phyloP scores from a whole-genome alignment of 2,329 filamentous ascomycete species.

The Phaeoacremonium minimum region DNA sequence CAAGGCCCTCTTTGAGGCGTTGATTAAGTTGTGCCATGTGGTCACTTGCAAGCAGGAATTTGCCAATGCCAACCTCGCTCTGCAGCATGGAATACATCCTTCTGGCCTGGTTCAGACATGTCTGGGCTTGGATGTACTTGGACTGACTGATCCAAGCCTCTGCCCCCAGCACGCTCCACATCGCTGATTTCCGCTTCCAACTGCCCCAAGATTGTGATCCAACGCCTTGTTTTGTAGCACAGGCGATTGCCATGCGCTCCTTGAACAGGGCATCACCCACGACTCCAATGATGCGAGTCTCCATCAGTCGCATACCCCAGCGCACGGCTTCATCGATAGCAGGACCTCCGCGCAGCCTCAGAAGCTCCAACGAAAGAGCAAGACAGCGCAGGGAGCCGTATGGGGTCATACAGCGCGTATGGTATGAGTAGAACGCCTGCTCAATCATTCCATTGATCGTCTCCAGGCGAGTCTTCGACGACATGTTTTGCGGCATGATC shows the following conservation, averaged over 20 bases:
- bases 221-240: conserved; percentile 66
- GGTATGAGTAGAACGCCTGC: conserved; percentile 86
- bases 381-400: conserved; percentile 79
- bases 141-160: conserved; percentile 78
- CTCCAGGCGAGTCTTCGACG: conserved; percentile 74
- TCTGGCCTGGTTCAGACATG: conserved; percentile 68
- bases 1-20: conserved; percentile 42
- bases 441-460: conserved; percentile 84
- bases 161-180: conserved; percentile 82
- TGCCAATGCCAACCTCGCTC: conserved; percentile 44
- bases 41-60: conserved; percentile 44
- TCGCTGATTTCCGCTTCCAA: conserved; percentile 76
- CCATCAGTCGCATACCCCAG: conserved; percentile 78
- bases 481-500: conserved; percentile 67
- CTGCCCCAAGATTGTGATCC: conserved; percentile 65
- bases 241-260: conserved; percentile 83
- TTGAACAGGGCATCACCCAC: conserved; percentile 79
- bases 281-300: conserved; percentile 68
- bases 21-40: conserved; percentile 49
- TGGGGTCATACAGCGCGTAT: conserved; percentile 74
- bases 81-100: conserved; percentile 48
- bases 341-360: conserved; percentile 74
- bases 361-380: conserved; percentile 70
- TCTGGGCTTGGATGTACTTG: conserved; percentile 74
- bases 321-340: conserved; percentile 81